Evolutionary conservation across 306 rosid genomes (phyloP), one percentile per base, ranked within the genome.

Genomic region (Vigna reflexopilosa): DNA sequence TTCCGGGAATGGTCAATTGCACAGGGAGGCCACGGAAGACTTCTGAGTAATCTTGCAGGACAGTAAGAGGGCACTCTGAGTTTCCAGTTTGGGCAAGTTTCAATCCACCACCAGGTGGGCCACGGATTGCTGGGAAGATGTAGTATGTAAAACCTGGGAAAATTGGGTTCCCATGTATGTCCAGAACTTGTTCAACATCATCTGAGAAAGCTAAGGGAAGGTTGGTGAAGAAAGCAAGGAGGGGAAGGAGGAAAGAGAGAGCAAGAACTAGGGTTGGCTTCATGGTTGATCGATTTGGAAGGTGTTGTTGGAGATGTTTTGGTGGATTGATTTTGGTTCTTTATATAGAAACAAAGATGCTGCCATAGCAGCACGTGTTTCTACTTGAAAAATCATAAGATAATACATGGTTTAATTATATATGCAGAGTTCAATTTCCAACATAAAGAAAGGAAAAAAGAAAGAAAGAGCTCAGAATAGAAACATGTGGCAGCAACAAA

Each of bases 101-200:
- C 0, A 78, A 4, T 22, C 82, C 82, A 14, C 82, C 82, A 10
- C 82, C 82, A 0, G 54, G 4, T 9, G 77, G 20, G 6, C 71
- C 82, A 0, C n/a, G 0, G 0, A 48, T 48, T 3, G 62, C 19
- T 1, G 82, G 76, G 12, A 59, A 0, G 2, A 78, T 58, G 45
- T 47, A 70, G 63, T 78, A 78, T 34, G 2, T 0, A 6, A 30
- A 3, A 59, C 82, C 77, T 0, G 77, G 64, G 40, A 59, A 59
- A 30, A 78, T 32, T 9, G 82, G 71, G 19, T 78, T 10, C 5
- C 63, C 44, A 9, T 8, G 5, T 11, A 4, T 0, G 62, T 78
- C 82, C 9, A 45, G 0, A 3, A 78, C 82, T 70, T 19, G 70
- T 5, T 70, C 69, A 17, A 13, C 74, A 3, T 32, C 70, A 6